phyloP scores from a whole-genome alignment of 345 rosid genomes.

The Eutrema heterophyllum region DNA sequence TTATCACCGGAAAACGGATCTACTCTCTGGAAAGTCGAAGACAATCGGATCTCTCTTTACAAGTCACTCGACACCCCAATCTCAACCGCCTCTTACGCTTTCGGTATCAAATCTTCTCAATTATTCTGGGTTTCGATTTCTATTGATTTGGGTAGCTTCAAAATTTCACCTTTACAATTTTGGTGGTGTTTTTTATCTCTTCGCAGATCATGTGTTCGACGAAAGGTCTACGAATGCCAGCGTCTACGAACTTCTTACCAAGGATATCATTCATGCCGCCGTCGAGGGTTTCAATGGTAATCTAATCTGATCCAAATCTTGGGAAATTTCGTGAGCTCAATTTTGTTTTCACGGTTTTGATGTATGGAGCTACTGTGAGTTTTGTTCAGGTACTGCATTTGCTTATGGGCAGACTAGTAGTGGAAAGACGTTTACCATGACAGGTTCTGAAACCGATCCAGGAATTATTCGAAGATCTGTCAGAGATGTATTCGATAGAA shows the following conservation, averaged over 20 bases:
- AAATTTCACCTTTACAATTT: neutral
- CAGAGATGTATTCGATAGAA: slow-evolving; percentile 57
- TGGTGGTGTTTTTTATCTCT: neutral
- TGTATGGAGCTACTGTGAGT: neutral
- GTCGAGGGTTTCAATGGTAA: slow-evolving; percentile 87
- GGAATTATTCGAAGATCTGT: slow-evolving; percentile 79
- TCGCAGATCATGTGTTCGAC: slow-evolving; percentile 76
- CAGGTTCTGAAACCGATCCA: slow-evolving; percentile 70
- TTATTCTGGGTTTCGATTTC: neutral
- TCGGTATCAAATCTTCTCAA: slow-evolving; percentile 42
- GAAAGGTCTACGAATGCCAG: slow-evolving; percentile 57
- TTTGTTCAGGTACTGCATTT: slow-evolving; percentile 69
- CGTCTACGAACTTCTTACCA: slow-evolving; percentile 76
- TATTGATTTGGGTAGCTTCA: neutral
- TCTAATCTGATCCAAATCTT: neutral
- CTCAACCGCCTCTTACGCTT: slow-evolving; percentile 62
- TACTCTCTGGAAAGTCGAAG: slow-evolving; percentile 42
- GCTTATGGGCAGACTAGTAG: slow-evolving; percentile 99
- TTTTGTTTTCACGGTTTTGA: slow-evolving; percentile 2
- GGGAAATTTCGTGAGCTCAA: neutral
- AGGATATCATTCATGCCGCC: slow-evolving; percentile 69
- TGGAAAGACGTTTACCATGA: slow-evolving; percentile 97
- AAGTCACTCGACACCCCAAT: slow-evolving; percentile 62
- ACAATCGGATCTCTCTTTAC: slow-evolving; percentile 77
- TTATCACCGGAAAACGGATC: slow-evolving; percentile 41